Base-by-base conservation (phyloP, 2,329 filamentous ascomycete species). In the Ophiocordyceps sinensis region DNA sequence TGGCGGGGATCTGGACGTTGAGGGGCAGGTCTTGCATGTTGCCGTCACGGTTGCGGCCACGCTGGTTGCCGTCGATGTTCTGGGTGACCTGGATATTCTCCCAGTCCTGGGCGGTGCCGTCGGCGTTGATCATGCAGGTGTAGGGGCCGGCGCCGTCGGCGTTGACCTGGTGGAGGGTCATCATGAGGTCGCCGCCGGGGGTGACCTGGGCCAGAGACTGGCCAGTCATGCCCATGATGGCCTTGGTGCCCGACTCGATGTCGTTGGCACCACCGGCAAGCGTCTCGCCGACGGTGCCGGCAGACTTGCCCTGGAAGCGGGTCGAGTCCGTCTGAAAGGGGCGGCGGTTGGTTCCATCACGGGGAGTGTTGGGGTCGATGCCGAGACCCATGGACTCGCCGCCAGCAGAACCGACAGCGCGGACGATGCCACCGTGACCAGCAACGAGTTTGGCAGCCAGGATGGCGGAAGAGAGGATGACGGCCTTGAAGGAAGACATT, bases 161-260 rank as follows among this genome's bases (percentile, higher is more conserved):
- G 59, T 81, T 82, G 55, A 82, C 75, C 56, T 81, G 77, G 60
- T 80, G 77, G 10, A 81, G 63, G 2, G 75, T 80, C 67, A 82
- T 79, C 1, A 43, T 61, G 45, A 82, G 50, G 42, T 65, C 50
- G 43, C 77, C 78, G 38, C 77, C 77, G 0, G 63, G 50, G 7
- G 63, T 65, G 49, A 82, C 61, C 60, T 81, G 76, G 11, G 78
- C 75, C 21, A 82, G 69, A 43, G 60, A 50, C 44, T 59, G 60
- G 43, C 75, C 76, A 6, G 68, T 78, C 55, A 69, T 65, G 43
- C 65, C 63, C 63, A 81, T 67, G 57, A 80, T 75, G 35, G 66
- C 61, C 35, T 64, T 54, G 39, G 75, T 79, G 45, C 73, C 75
- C 26, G 65, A 53, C 55, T 77, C 64, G 49, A 76, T 54, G 44